These are phyloP conservation scores for Candida sphagnicola DNA, from an alignment of 805 yeast species.

Conservation along the genomic window DNA sequence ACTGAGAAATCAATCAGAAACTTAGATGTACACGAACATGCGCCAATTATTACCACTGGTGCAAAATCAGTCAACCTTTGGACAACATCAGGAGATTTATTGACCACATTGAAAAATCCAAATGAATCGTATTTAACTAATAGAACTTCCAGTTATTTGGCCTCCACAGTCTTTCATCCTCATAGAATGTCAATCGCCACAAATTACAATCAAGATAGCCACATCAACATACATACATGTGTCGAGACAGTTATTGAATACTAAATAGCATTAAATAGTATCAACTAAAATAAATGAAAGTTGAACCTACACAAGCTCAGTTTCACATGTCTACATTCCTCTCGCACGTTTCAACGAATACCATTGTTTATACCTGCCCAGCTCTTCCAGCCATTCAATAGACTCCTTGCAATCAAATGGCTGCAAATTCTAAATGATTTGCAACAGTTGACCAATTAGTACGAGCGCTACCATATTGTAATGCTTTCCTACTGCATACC, in stretches of 20 bases:
- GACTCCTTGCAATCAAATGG: too few relatives aligned
- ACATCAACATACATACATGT: conserved; percentile 55
- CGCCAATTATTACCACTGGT: conserved; percentile 89
- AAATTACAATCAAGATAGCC: conserved; percentile 72
- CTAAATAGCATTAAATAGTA: conserved; percentile 9
- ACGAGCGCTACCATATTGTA: too few relatives aligned
- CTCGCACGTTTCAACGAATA: too few relatives aligned
- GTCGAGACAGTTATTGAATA: conserved; percentile 35
- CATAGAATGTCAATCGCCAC: conserved; percentile 93
- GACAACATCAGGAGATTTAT: conserved; percentile 77
- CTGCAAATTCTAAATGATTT: too few relatives aligned
- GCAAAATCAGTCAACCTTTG: conserved; percentile 74
- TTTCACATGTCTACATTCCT: too few relatives aligned
- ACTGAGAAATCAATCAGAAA: conserved; percentile 53
- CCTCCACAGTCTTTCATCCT: conserved; percentile 79
- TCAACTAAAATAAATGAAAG: too few relatives aligned
- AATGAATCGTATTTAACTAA: conserved; percentile 41
- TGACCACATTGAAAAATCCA: conserved; percentile 57
- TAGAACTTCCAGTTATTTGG: conserved; percentile 51
- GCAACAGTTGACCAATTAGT: too few relatives aligned
- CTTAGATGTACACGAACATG: conserved; percentile 90
- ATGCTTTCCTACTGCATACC: too few relatives aligned
- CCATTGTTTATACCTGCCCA: too few relatives aligned
- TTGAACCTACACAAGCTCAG: too few relatives aligned
- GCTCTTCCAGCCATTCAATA: too few relatives aligned